These are phyloP conservation scores for Candida ulmi DNA, from an alignment of 805 yeast genomes.

Conservation along the genomic window DNA sequence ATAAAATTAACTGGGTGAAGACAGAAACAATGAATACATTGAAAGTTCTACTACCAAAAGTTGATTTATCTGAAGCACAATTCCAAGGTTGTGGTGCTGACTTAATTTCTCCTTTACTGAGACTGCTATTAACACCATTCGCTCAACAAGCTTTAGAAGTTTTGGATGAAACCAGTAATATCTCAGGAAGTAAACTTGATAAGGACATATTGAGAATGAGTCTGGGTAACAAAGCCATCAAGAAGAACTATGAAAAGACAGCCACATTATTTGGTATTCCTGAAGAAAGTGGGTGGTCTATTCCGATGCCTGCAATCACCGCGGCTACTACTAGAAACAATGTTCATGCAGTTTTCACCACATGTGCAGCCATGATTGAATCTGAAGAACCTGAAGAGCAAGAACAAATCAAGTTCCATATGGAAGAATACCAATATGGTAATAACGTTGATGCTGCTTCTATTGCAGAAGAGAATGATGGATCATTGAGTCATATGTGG, in stretches of 20 bases:
- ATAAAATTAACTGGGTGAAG: slow-evolving; percentile 74
- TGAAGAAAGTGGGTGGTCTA: slow-evolving; percentile 93
- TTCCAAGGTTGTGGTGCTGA: slow-evolving; percentile 93
- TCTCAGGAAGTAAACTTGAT: slow-evolving; percentile 89
- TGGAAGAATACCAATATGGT: slow-evolving; percentile 51
- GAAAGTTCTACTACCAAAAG: slow-evolving; percentile 66
- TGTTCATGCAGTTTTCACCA: slow-evolving; percentile 90
- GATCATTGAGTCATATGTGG: slow-evolving; percentile 84
- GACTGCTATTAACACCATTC: slow-evolving; percentile 74
- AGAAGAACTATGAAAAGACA: slow-evolving; percentile 77
- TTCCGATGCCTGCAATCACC: slow-evolving; percentile 90
- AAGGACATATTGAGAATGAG: slow-evolving; percentile 89
- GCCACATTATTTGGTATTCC: slow-evolving; percentile 94
- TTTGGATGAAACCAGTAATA: slow-evolving; percentile 73
- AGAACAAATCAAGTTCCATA: slow-evolving; percentile 42
- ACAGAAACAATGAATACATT: slow-evolving; percentile 73
- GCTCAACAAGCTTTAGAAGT: slow-evolving; percentile 90
- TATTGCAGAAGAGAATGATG: slow-evolving; percentile 57
- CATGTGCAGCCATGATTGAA: slow-evolving; percentile 48
- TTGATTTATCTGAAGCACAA: slow-evolving; percentile 71
- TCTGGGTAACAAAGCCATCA: slow-evolving; percentile 72
- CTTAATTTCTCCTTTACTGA: slow-evolving; percentile 79
- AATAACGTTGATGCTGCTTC: slow-evolving; percentile 38
- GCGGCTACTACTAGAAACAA: slow-evolving; percentile 87
- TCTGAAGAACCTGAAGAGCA: slow-evolving; percentile 26